phyloP scores from a whole-genome alignment of 805 yeast species.

The Saccharomycopsis sp. region DNA sequence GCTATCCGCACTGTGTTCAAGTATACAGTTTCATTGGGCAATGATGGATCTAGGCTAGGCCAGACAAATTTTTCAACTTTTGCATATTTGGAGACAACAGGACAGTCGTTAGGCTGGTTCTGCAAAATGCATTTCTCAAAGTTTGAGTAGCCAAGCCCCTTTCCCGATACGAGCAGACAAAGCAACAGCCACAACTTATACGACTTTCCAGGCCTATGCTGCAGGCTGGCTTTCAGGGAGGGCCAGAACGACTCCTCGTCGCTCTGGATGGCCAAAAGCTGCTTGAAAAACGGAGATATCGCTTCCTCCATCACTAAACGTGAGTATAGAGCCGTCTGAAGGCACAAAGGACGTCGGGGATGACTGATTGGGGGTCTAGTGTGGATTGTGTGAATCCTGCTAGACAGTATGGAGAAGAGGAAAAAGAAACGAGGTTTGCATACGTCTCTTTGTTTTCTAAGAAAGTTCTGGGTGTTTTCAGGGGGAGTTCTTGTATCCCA shows the following conservation, averaged over 20 bases:
- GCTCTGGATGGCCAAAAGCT: constrained; percentile 9
- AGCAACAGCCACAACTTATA: constrained; percentile 1
- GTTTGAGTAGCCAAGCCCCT: constrained; percentile 10
- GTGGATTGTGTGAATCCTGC: no score
- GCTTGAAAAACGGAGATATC: constrained; percentile 3
- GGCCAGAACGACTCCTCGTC: constrained; percentile 10
- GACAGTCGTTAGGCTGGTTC: constrained; percentile 48
- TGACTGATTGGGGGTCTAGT: background rate
- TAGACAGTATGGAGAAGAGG: no score
- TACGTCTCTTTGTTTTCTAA: no score
- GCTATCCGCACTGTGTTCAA: constrained; percentile 40
- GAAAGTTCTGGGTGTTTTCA: no score
- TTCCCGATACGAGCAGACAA: constrained; percentile 1
- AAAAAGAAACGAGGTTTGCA: no score
- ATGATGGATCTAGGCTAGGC: constrained; percentile 6
- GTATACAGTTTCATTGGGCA: constrained; percentile 29
- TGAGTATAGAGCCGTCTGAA: background rate
- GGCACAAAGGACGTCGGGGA: background rate
- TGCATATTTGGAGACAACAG: constrained; percentile 44
- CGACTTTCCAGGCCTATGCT: constrained; percentile 5
- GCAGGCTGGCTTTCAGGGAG: background rate
- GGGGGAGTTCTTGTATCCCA: no score
- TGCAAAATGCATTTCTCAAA: constrained; percentile 38
- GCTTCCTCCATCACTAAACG: background rate
- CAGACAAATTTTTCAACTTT: constrained; percentile 35